Percentiles rank a stretch among this genome's conserved stretches.
These are phyloP conservation scores for Tarenaya hassleriana DNA, from an alignment of 345 rosid species.

Conservation along the genomic window DNA sequence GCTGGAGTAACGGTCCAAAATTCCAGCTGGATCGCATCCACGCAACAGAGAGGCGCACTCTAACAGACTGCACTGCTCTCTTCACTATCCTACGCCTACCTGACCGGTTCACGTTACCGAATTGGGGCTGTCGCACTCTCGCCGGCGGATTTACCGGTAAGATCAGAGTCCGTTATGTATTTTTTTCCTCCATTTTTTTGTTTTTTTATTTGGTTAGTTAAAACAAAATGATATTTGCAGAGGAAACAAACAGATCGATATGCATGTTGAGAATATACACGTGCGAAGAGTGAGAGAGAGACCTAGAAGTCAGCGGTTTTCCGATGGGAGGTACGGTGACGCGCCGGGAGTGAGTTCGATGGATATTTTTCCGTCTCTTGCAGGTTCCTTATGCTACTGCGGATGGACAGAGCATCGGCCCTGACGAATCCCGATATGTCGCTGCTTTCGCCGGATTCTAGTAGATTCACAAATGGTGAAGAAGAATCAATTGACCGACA, in stretches of 20 bases:
- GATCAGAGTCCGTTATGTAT: too few relatives aligned
- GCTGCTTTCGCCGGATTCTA: conserved; percentile 33
- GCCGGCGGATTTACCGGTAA: too few relatives aligned
- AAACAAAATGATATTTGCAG: conserved; percentile 6
- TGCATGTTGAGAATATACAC: conserved; percentile 31
- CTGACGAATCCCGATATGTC: conserved; percentile 31
- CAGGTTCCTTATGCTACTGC: conserved; percentile 60
- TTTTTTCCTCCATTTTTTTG: too few relatives aligned
- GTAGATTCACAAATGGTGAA: conserved; percentile 1
- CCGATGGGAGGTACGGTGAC: conserved; percentile 40
- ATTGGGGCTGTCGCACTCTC: too few relatives aligned
- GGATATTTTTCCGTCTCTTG: conserved; percentile 40
- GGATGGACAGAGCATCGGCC: conserved; percentile 44
- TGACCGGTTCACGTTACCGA: conserved; percentile 19
- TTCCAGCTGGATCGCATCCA: conserved; percentile 65
- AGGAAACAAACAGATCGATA: conserved; percentile 27
- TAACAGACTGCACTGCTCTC: conserved; percentile 16
- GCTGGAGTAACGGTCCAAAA: conserved; percentile 56
- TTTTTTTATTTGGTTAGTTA: too few relatives aligned
- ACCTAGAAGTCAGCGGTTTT: conserved; percentile 50
- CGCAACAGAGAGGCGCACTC: conserved; percentile 25
- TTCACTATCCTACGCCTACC: conserved; percentile 27
- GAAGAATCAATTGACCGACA: conserved; percentile 3
- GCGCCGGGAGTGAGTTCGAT: conserved; percentile 36
- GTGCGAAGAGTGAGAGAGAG: conserved; percentile 6